phyloP scores from a whole-genome alignment of 106 monocot species.

The Allium fistulosum region DNA sequence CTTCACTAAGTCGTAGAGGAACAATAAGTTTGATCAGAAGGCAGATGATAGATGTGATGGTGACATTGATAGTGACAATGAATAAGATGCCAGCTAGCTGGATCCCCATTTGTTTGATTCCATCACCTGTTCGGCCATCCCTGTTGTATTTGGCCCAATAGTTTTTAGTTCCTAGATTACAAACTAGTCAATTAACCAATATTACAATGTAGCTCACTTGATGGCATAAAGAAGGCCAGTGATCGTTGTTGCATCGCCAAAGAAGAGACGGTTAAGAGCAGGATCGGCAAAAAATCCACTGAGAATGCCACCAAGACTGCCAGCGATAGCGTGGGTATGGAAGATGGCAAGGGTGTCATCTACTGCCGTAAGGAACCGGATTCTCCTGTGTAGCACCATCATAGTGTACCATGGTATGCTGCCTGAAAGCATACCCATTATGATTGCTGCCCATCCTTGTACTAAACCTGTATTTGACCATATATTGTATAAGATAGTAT shows the following conservation, averaged over 20 bases:
- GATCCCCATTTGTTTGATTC: background rate
- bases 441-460: slow-evolving; percentile 14
- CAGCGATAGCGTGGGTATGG: slow-evolving; percentile 22
- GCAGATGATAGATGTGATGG: background rate
- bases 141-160: background rate
- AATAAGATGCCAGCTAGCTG: slow-evolving; percentile 3
- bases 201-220: too few species aligned
- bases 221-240: too few species aligned
- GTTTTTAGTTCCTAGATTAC: too few species aligned
- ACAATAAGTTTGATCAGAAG: background rate
- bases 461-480: slow-evolving; percentile 3
- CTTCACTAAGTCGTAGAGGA: slow-evolving; percentile 3
- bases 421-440: slow-evolving; percentile 17
- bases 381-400: slow-evolving; percentile 13
- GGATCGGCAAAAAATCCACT: slow-evolving; percentile 12
- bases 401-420: slow-evolving; percentile 24
- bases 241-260: background rate
- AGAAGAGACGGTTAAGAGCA: background rate
- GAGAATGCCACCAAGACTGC: slow-evolving; percentile 13
- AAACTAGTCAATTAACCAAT: too few species aligned
- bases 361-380: slow-evolving; percentile 7
- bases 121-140: background rate
- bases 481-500: background rate
- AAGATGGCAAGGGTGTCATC: slow-evolving; percentile 21
- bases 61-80: background rate